phyloP scores from a whole-genome alignment of 1,284 basidiomycete genomes.

The Irpex rosettiformis region DNA sequence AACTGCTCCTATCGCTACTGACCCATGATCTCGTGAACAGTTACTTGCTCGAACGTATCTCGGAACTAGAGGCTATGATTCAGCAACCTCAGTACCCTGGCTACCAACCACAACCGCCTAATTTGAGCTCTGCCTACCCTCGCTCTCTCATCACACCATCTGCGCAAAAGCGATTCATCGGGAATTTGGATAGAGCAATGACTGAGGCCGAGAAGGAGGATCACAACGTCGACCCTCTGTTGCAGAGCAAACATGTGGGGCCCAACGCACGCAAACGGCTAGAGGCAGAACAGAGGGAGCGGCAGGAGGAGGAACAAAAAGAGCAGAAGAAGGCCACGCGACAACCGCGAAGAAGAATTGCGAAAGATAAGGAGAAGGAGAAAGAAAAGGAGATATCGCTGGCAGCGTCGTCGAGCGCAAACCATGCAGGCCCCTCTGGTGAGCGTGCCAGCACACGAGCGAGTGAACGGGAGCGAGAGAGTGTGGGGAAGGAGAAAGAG shows the following conservation, averaged over 20 bases:
- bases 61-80: constrained; percentile 48
- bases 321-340: constrained; percentile 32
- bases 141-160: constrained; percentile 39
- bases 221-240: constrained; percentile 40
- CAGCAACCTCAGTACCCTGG: constrained; percentile 18
- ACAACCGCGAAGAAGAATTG: constrained; percentile 18
- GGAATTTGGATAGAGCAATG: constrained; percentile 46
- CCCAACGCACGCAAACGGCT: constrained; percentile 41
- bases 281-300: constrained; percentile 38
- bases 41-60: constrained; percentile 52
- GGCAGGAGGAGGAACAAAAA: constrained; percentile 40
- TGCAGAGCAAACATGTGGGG: constrained; percentile 43
- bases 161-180: constrained; percentile 34
- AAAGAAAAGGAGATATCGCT: constrained; percentile 33
- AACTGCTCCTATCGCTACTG: constrained; percentile 3
- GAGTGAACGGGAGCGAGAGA: constrained; percentile 5
- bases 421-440: constrained; percentile 1
- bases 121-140: constrained; percentile 41
- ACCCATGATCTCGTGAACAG: constrained; percentile 29
- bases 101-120: constrained; percentile 10
- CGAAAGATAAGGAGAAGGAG: constrained; percentile 29
- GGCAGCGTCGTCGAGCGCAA: constrained; percentile 10
- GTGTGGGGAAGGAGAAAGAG: constrained; percentile 3
- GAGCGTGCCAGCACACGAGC: constrained; percentile 4
- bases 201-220: constrained; percentile 47